Percentiles rank a stretch among this genome's conserved stretches.
phyloP scores from a whole-genome alignment of 139 green algal genomes.

The Picochlorum sp. region DNA sequence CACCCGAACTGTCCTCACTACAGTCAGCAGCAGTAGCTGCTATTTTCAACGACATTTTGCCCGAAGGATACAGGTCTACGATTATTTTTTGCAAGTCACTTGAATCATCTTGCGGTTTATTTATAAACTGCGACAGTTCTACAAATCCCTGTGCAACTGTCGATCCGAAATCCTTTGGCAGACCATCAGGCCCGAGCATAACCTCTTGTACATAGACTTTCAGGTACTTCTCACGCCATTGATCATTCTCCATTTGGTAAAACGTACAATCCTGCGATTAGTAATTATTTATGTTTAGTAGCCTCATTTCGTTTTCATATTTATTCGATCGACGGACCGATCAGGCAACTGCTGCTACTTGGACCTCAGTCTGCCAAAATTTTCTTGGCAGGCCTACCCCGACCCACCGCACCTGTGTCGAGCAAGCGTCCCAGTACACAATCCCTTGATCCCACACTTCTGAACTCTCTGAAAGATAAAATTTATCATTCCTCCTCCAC shows the following conservation, averaged over 20 bases:
- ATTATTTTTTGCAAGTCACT: no score
- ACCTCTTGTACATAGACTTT: not conserved
- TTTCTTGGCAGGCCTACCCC: no score
- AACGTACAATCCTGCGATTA: not conserved
- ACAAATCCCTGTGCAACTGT: not conserved
- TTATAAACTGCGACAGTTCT: not conserved
- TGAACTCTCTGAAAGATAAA: not conserved
- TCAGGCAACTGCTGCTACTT: no score
- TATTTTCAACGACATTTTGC: no score
- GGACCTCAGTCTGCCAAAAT: no score
- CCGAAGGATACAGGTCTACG: no score
- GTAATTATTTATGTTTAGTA: no score
- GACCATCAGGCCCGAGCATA: not conserved
- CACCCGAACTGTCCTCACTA: no score
- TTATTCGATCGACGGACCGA: no score
- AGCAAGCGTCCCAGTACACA: slow-evolving; percentile 5
- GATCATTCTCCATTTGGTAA: not conserved
- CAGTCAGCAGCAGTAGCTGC: no score
- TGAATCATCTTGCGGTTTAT: no score
- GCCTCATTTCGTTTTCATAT: no score
- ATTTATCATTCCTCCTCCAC: slow-evolving; percentile 1
- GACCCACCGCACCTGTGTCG: slow-evolving; percentile 3
- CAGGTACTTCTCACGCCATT: not conserved
- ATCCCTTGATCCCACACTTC: slow-evolving; percentile 5
- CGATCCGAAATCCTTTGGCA: not conserved